Evolutionary conservation across 345 rosid genomes (phyloP).

Genomic region (Ailanthus altissimus): DNA sequence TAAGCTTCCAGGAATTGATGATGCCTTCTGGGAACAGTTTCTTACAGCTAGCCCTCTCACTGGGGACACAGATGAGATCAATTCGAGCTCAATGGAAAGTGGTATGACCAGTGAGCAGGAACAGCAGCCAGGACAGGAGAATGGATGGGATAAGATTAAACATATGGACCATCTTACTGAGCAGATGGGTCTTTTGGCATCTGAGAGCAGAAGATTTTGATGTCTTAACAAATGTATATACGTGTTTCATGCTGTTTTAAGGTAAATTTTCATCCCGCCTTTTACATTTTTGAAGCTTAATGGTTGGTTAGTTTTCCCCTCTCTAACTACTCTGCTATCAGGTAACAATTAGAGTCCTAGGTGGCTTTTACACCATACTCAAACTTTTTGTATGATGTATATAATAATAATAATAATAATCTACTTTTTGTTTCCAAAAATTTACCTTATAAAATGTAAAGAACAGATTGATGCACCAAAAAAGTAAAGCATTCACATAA

Average conservation of each 20-base stretch:
- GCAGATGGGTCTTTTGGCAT: slow-evolving; percentile 73
- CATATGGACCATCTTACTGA: slow-evolving; percentile 62
- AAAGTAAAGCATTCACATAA: not conserved
- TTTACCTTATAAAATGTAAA: not conserved
- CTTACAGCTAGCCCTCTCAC: slow-evolving; percentile 44
- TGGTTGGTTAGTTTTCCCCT: not conserved
- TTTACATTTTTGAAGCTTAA: slow-evolving; percentile 11
- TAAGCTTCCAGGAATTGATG: slow-evolving; percentile 59
- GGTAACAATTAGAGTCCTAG: not conserved
- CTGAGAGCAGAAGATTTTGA: slow-evolving; percentile 45
- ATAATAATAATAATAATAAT: not conserved
- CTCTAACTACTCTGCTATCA: not conserved
- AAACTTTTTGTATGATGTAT: not conserved
- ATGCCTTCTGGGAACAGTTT: slow-evolving; percentile 73
- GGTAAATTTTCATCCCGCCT: slow-evolving; percentile 26
- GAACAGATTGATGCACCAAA: not conserved
- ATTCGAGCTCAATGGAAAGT: slow-evolving; percentile 46
- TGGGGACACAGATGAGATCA: slow-evolving; percentile 56
- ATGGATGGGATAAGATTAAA: slow-evolving; percentile 46
- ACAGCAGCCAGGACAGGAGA: slow-evolving; percentile 29
- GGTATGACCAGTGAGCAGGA: slow-evolving; percentile 37
- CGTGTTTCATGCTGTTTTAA: slow-evolving; percentile 10
- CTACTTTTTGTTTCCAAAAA: not conserved
- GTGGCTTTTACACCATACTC: not conserved
- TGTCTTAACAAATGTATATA: slow-evolving; percentile 14